Evolutionary conservation across 78 protist species (phyloP), one percentile per base, ranked within the genome.

Genomic region (Dictyostelium citrinum): DNA sequence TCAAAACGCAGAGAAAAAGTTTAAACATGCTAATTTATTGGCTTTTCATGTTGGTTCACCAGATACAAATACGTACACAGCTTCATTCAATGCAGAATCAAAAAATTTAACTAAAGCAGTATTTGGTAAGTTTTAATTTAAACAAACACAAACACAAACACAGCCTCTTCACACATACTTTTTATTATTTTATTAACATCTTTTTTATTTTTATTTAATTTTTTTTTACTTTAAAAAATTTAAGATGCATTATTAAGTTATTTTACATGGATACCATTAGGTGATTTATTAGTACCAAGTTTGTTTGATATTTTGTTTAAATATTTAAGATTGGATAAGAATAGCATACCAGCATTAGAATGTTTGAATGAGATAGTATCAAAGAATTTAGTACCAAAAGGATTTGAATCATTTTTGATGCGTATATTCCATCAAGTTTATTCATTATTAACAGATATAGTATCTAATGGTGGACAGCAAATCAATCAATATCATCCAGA

Each of bases 321-420:
- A 74, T 86, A 86, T 86, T 60, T 84, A 16, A 84, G 91, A 58
- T 77, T 86, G 41, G 92, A 86, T 27, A 74, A 55, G 24, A 61
- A 68, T 27, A 86, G 64, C 41, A 64, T 86, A 24, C 84, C 92
- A 86, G 83, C 92, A 76, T 77, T 86, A 51, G 70, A 29, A 43
- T 86, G 92, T 86, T 74, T 86, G 8, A 86, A 86, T 64, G 92
- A 86, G 35, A 75, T 86, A 5, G 51, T 86, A 41, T 86, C 92
- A 51, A 86, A 86, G 61, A 86, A 86, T 77, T 86, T 82, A 60
- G 92, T 86, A 64, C 92, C 92, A 12, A 86, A 77, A 45, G 92
- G 80, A 77, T 86, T 86, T 77, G 78, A 86, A 77, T 61, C 78
- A 51, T 86, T 86, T 77, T 80, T 86, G 24, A 61, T 86, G 37